These are phyloP conservation scores for Cryphonectria japonica DNA, from an alignment of 2,329 filamentous ascomycete genomes.

Conservation along the genomic window DNA sequence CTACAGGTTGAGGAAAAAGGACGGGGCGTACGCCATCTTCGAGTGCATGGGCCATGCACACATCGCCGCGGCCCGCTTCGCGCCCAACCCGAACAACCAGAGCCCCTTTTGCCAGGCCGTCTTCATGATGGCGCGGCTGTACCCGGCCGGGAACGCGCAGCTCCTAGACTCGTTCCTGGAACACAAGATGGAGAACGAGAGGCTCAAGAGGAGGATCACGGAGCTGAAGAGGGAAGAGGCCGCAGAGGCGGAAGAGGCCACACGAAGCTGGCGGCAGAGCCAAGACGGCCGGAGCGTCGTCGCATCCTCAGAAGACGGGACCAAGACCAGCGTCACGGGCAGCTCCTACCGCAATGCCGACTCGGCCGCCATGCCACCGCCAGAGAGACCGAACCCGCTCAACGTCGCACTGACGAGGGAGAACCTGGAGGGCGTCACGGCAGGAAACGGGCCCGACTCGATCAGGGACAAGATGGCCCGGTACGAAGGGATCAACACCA, in stretches of 20 bases:
- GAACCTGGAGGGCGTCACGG: conserved; percentile 74
- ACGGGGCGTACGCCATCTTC: conserved; percentile 77
- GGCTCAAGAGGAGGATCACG: conserved; percentile 79
- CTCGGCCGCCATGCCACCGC: conserved; percentile 65
- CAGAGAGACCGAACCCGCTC: conserved; percentile 63
- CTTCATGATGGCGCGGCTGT: conserved; percentile 90
- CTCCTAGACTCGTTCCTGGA: conserved; percentile 92
- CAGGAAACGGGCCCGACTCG: conserved; percentile 70
- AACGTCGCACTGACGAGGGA: conserved; percentile 76
- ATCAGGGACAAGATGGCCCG: conserved; percentile 84
- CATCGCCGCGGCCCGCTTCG: conserved; percentile 70
- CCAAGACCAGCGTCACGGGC: conserved; percentile 33
- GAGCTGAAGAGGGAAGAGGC: conserved; percentile 85
- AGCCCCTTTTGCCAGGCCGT: conserved; percentile 81
- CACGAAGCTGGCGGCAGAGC: conserved; percentile 62
- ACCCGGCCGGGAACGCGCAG: conserved; percentile 84
- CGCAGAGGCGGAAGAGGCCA: conserved; percentile 72
- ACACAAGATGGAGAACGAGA: conserved; percentile 95
- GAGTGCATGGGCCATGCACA: conserved; percentile 94
- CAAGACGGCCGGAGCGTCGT: conserved; percentile 60
- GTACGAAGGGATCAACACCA: conserved; percentile 81
- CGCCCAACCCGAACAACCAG: conserved; percentile 65
- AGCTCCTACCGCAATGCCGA: conserved; percentile 40
- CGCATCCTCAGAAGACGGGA: conserved; percentile 52
- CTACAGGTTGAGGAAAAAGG: conserved; percentile 78